These are phyloP conservation scores for Sanghuangporus weigelae DNA, from an alignment of 1,284 basidiomycete species.

Conservation along the genomic window DNA sequence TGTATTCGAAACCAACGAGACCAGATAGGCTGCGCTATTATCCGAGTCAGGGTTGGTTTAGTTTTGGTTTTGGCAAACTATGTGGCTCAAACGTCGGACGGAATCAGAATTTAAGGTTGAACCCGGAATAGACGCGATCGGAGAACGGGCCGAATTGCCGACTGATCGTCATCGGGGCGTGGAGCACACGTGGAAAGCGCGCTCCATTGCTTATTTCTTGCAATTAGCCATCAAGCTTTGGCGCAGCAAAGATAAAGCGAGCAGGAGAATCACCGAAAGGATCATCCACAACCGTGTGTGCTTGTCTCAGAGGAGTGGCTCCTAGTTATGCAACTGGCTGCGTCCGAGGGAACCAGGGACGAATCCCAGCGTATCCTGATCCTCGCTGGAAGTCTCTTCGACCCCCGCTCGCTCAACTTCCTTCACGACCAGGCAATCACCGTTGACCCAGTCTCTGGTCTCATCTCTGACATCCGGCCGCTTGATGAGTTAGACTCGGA, in stretches of 20 bases:
- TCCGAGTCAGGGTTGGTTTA: background rate
- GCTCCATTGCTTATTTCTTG: background rate
- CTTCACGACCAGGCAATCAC: conserved; percentile 36
- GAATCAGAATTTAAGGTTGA: background rate
- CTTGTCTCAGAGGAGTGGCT: background rate
- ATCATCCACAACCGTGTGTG: background rate
- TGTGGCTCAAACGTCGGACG: background rate
- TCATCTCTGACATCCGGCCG: conserved; percentile 29
- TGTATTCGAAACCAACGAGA: background rate
- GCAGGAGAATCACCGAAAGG: background rate
- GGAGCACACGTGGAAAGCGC: background rate
- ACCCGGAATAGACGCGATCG: background rate
- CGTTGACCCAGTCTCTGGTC: conserved; percentile 32
- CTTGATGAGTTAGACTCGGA: conserved; percentile 5
- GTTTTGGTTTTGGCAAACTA: background rate
- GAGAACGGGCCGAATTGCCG: background rate
- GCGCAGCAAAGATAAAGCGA: background rate
- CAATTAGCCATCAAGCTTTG: background rate
- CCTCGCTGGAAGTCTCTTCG: conserved; percentile 39
- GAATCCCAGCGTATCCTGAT: conserved; percentile 23
- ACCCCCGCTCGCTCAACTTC: conserved; percentile 32
- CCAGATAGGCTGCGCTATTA: background rate
- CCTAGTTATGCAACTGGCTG: background rate
- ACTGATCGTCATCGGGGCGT: background rate
- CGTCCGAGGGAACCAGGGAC: background rate